A percentile compares a stretch with the other conserved stretches of the same genome.
These are phyloP conservation scores for Rozella allomycis DNA, from an alignment of 371 early-diverging fungal genomes.

Conservation along the genomic window DNA sequence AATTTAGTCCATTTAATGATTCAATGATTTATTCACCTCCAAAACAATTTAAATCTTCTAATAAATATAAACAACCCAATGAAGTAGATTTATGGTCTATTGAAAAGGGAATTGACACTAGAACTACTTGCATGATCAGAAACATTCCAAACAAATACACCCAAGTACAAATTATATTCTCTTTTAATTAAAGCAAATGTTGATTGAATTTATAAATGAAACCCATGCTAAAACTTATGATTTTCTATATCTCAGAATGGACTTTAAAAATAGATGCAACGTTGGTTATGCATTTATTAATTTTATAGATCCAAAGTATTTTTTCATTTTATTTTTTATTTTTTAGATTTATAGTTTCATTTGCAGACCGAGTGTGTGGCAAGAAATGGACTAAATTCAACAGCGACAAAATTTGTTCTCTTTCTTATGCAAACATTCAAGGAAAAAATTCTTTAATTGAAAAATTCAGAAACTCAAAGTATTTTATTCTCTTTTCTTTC, in stretches of 20 bases:
- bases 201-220: conserved; percentile 50
- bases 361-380: conserved; percentile 53
- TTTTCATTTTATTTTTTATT: not conserved
- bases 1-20: too few species aligned
- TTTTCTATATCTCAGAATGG: conserved; percentile 75
- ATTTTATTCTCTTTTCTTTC: too few species aligned
- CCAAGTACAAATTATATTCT: conserved; percentile 9
- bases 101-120: too few species aligned
- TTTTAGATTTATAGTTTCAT: conserved; percentile 33
- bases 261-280: conserved; percentile 63
- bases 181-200: conserved; percentile 32
- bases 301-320: conserved; percentile 37
- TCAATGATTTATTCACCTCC: too few species aligned
- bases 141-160: conserved; percentile 81
- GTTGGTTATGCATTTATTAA: conserved; percentile 80
- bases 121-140: conserved; percentile 75
- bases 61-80: too few species aligned
- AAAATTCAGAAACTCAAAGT: conserved; percentile 62
- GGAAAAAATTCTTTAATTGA: conserved; percentile 51
- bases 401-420: conserved; percentile 56
- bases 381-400: conserved; percentile 60
- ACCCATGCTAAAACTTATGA: conserved; percentile 50
- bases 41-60: too few species aligned
- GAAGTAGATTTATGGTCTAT: too few species aligned
- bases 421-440: conserved; percentile 77